Conservation (phyloP, 352 stramenopile genomes). For the Phytophthora fragariae region DNA sequence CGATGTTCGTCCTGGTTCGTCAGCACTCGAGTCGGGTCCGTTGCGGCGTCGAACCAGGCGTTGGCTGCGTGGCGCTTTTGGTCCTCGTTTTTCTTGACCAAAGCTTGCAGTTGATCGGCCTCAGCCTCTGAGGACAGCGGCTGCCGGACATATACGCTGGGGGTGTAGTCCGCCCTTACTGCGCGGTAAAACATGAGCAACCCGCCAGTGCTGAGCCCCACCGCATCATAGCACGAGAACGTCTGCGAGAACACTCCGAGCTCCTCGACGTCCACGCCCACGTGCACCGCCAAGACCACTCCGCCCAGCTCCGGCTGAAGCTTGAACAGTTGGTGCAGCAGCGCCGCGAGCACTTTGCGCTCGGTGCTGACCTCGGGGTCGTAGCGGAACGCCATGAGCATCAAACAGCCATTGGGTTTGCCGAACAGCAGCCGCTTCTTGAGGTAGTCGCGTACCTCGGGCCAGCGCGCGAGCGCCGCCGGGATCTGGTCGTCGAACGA, state of each 20-base stretch:
- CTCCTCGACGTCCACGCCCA: conserved; percentile 62
- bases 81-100: conserved; percentile 42
- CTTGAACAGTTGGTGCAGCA: conserved; percentile 58
- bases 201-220: conserved; percentile 53
- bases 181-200: conserved; percentile 71
- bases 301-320: conserved; percentile 48
- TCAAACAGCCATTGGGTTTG: conserved; percentile 52
- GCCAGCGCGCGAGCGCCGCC: conserved; percentile 48
- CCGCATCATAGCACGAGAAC: conserved; percentile 61
- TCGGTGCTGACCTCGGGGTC: conserved; percentile 37
- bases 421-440: conserved; percentile 66
- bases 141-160: conserved; percentile 45
- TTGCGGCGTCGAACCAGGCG: conserved; percentile 51
- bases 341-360: conserved; percentile 25
- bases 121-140: conserved; percentile 23
- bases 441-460: conserved; percentile 74
- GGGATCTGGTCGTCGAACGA: conserved; percentile 72
- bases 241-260: conserved; percentile 66
- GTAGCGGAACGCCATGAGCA: conserved; percentile 63
- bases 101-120: conserved; percentile 38
- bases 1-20: conserved; percentile 62
- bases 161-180: conserved; percentile 55
- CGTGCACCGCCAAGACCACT: conserved; percentile 57
- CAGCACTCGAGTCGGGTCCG: conserved; percentile 30
- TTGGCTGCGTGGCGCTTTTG: conserved; percentile 14